Conservation (phyloP, 1,284 basidiomycete genomes). For the Caloboletus firmus region DNA sequence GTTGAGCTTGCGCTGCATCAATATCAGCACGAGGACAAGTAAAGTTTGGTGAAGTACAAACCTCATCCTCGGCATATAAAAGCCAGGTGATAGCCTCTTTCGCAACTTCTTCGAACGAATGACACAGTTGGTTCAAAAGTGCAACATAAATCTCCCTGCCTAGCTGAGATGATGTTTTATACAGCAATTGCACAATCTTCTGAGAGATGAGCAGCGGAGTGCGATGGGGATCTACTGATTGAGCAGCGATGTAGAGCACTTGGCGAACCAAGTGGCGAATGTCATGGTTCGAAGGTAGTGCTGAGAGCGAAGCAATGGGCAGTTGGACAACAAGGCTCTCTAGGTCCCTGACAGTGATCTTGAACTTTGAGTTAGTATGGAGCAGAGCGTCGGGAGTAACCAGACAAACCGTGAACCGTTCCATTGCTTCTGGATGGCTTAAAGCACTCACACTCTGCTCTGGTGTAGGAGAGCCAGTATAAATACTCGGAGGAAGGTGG, state of each 20-base stretch:
- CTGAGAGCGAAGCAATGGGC: slow-evolving; percentile 62
- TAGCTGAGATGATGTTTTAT: slow-evolving; percentile 80
- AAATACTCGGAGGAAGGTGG: slow-evolving; percentile 43
- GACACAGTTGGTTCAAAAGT: slow-evolving; percentile 87
- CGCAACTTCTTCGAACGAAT: slow-evolving; percentile 87
- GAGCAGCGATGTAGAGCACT: slow-evolving; percentile 76
- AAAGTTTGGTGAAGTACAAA: slow-evolving; percentile 37
- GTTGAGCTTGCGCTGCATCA: slow-evolving; percentile 86
- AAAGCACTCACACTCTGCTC: slow-evolving; percentile 44
- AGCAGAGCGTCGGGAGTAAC: background rate
- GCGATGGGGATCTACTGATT: slow-evolving; percentile 78
- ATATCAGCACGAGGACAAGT: slow-evolving; percentile 15
- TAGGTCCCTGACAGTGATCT: slow-evolving; percentile 74
- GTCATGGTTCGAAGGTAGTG: slow-evolving; percentile 81
- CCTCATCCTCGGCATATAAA: slow-evolving; percentile 95
- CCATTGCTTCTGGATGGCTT: slow-evolving; percentile 72
- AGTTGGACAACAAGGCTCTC: slow-evolving; percentile 76
- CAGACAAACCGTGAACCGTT: slow-evolving; percentile 63
- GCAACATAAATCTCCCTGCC: slow-evolving; percentile 91
- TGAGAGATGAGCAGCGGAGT: slow-evolving; percentile 93
- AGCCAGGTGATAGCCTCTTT: slow-evolving; percentile 98
- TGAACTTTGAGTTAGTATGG: slow-evolving; percentile 9
- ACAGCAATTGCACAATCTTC: slow-evolving; percentile 87
- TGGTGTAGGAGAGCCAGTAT: slow-evolving; percentile 53
- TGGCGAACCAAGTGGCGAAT: slow-evolving; percentile 82